Conservation (phyloP, 352 stramenopile species). For the Phytophthora ramorum region DNA sequence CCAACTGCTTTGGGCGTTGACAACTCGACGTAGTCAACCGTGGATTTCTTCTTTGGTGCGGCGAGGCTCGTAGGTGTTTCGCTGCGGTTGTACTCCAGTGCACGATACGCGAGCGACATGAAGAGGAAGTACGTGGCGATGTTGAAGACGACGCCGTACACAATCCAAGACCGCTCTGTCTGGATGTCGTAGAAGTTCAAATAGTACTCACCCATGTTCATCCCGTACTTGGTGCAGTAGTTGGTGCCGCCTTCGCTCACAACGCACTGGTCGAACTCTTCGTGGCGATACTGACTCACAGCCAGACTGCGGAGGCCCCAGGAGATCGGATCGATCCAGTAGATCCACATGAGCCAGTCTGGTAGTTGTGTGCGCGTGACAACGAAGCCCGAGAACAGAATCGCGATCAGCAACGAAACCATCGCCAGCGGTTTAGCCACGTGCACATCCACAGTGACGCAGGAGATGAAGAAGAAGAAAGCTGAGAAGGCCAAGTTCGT, state of each 20-base stretch:
- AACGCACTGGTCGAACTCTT: slow-evolving; percentile 34
- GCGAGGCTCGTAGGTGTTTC: slow-evolving; percentile 31
- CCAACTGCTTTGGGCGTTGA: slow-evolving; percentile 21
- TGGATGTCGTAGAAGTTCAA: slow-evolving; percentile 42
- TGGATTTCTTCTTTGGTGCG: slow-evolving; percentile 19
- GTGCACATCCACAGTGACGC: slow-evolving; percentile 37
- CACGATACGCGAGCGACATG: slow-evolving; percentile 40
- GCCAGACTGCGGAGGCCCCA: slow-evolving; percentile 50
- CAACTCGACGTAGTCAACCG: slow-evolving; percentile 21
- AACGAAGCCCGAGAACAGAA: slow-evolving; percentile 58
- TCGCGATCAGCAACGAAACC: slow-evolving; percentile 38
- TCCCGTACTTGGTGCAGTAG: slow-evolving; percentile 43
- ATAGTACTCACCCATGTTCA: slow-evolving; percentile 53
- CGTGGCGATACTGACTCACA: slow-evolving; percentile 43
- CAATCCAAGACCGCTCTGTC: slow-evolving; percentile 42
- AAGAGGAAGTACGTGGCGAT: slow-evolving; percentile 44
- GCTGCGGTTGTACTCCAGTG: slow-evolving; percentile 44
- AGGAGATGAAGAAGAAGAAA: slow-evolving; percentile 57
- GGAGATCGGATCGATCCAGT: slow-evolving; percentile 59
- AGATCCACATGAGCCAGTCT: slow-evolving; percentile 57
- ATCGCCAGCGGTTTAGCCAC: slow-evolving; percentile 52
- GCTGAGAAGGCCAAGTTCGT: slow-evolving; percentile 48
- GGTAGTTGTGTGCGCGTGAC: slow-evolving; percentile 45
- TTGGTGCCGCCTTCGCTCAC: slow-evolving; percentile 26
- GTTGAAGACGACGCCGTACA: slow-evolving; percentile 45